A percentile compares a stretch with the other conserved stretches of the same genome.
Evolutionary conservation across 306 rosid genomes (phyloP).

Genomic region (Acmispon strigosus): DNA sequence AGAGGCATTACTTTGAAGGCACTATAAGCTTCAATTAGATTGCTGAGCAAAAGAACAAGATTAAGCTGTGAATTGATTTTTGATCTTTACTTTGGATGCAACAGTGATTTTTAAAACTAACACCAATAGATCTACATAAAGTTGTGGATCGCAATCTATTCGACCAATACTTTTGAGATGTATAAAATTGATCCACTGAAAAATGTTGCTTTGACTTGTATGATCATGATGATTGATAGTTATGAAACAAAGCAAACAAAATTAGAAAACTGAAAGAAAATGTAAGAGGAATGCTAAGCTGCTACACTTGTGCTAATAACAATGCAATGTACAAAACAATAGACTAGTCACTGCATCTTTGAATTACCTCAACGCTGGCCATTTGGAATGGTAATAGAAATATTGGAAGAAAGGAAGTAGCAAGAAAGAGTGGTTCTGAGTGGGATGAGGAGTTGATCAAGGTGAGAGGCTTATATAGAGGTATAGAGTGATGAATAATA

Average conservation of each 20-base stretch:
- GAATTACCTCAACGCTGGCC: slow-evolving; percentile 79
- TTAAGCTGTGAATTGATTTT: background rate
- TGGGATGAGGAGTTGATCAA: slow-evolving; percentile 28
- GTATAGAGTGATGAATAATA: background rate
- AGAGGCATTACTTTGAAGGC: background rate
- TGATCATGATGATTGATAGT: background rate
- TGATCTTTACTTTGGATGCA: background rate
- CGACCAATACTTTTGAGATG: background rate
- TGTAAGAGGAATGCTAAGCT: no score
- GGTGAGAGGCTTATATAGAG: slow-evolving; percentile 53
- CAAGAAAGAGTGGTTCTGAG: slow-evolving; percentile 2
- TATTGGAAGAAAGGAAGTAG: background rate
- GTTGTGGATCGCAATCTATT: background rate
- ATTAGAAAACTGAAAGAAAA: background rate
- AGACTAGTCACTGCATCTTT: background rate
- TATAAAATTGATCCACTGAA: background rate
- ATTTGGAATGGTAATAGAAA: slow-evolving; percentile 34
- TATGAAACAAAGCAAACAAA: background rate
- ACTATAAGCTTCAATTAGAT: background rate
- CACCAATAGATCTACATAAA: background rate
- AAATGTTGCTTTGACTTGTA: background rate
- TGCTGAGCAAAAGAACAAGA: background rate
- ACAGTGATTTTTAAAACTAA: background rate
- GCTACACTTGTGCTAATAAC: background rate
- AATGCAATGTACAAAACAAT: background rate